phyloP scores from a whole-genome alignment of 371 early-diverging fungal genomes.

The Saksenaea oblongispora region DNA sequence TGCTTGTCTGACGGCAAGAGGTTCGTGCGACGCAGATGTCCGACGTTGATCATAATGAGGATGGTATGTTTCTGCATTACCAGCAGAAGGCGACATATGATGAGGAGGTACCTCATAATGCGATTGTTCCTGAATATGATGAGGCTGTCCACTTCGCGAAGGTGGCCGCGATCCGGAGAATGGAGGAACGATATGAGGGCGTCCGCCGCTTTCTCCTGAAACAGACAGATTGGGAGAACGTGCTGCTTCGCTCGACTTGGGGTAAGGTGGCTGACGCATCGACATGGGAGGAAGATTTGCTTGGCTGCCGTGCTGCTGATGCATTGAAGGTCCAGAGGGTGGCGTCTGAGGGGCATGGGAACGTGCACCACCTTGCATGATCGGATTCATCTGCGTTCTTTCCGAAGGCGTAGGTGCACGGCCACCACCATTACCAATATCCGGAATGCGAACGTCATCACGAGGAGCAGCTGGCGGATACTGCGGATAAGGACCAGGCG shows the following conservation, averaged over 20 bases:
- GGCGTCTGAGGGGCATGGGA: constrained; percentile 18
- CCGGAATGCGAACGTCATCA: constrained; percentile 50
- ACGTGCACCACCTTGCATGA: constrained; percentile 32
- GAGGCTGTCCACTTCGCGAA: background rate
- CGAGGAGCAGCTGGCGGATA: constrained; percentile 18
- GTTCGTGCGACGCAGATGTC: constrained; percentile 16
- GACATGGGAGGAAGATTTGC: constrained; percentile 30
- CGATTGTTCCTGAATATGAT: constrained; percentile 5
- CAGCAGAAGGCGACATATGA: constrained; percentile 19
- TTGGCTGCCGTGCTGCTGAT: constrained; percentile 10
- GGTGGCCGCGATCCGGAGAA: background rate
- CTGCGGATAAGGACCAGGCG: constrained; percentile 35
- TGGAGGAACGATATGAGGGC: background rate
- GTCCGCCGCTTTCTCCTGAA: background rate
- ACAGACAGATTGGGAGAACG: constrained; percentile 19
- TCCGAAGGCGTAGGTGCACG: constrained; percentile 53
- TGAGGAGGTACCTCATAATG: constrained; percentile 12
- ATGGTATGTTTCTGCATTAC: constrained; percentile 13
- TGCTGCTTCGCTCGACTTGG: constrained; percentile 8
- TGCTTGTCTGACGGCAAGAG: constrained; percentile 8
- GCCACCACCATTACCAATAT: constrained; percentile 41
- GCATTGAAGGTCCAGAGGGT: constrained; percentile 18
- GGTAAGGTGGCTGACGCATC: constrained; percentile 20
- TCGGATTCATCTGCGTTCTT: constrained; percentile 57
- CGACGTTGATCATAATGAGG: constrained; percentile 21